Base-by-base conservation (phyloP, 352 stramenopile genomes). In the Phytophthora crassamura region DNA sequence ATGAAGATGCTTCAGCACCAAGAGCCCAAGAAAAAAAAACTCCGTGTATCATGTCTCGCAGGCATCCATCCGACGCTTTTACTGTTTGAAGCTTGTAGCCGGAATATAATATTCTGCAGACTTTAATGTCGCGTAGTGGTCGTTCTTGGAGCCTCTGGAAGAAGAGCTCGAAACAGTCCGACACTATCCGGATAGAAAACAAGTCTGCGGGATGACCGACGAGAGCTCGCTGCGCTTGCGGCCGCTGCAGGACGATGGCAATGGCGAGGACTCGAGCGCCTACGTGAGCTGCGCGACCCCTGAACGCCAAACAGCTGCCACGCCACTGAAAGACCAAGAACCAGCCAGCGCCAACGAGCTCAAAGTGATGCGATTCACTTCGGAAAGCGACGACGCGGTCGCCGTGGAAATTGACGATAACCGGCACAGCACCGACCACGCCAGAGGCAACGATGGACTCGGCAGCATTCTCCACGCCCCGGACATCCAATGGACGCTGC, bases 401-500 rank as follows among this genome's bases (percentile, higher is more conserved):
- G 52, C 43, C 3, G 34, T 72, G 39, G 50, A 72, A 4, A 36
- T 67, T 7, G 22, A 42, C 20, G 16, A 51, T 14, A 38, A 39
- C 14, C 38, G 20, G 7, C 10, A 25, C 28, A 55, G 45, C 41
- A 45, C 25, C 4, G 6, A 57, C 2, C 39, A 50, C 22, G 39
- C 22, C 14, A 50, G 20, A 20, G 7, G n/a, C 8, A 46, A 61
- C 16, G 61, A 72, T 15, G 52, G 42, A 36, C 12, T 55, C 20
- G 43, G 33, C 8, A 14, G 16, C 30, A 52, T 52, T 30, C 49
- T 63, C 2, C 49, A 55, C 20, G 33, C 39, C 1, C 25, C 50
- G 1, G 59, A 68, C 35, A 64, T 72, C 12, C 51, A 72, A 39
- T 72, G 64, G 64, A 72, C 64, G 0, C 20, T 72, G 20, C 43